Percentiles rank a stretch among this genome's conserved stretches.
These are phyloP conservation scores for Puccinellia tenuiflora DNA, from an alignment of 176 grass and related monocot genomes.

Conservation along the genomic window DNA sequence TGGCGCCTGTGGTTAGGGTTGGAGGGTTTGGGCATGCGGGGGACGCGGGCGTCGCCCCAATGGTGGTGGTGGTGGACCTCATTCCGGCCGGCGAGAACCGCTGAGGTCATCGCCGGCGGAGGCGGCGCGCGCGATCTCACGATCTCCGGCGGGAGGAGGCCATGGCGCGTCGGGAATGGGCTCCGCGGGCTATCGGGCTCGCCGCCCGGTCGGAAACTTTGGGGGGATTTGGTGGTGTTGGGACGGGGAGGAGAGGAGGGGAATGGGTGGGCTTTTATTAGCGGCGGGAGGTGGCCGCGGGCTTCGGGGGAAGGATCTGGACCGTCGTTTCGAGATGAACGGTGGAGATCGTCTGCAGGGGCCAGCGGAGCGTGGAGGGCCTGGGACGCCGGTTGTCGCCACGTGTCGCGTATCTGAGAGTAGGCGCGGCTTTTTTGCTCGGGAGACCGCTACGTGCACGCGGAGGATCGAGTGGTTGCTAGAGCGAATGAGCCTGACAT, in stretches of 20 bases:
- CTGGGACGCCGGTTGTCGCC: not conserved
- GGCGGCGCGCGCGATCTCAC: conserved; percentile 17
- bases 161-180: conserved; percentile 18
- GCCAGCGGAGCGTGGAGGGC: conserved; percentile 13
- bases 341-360: fast-evolving
- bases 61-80: conserved; percentile 57
- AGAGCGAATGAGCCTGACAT: fast-evolving
- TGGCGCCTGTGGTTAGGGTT: conserved; percentile 42
- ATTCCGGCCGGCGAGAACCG: conserved; percentile 63
- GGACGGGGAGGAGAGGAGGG: not conserved
- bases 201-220: not conserved
- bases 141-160: not conserved
- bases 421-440: not conserved
- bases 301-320: not conserved
- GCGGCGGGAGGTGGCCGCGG: not conserved
- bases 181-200: conserved; percentile 19
- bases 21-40: conserved; percentile 39
- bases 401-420: not conserved
- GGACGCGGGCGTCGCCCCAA: conserved; percentile 51
- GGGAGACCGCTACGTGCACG: not conserved
- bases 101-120: conserved; percentile 66
- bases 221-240: not conserved
- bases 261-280: conserved; percentile 14
- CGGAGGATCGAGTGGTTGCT: not conserved
- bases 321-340: not conserved